Evolutionary conservation across 306 rosid genomes (phyloP).

Genomic region (Quercus alba): DNA sequence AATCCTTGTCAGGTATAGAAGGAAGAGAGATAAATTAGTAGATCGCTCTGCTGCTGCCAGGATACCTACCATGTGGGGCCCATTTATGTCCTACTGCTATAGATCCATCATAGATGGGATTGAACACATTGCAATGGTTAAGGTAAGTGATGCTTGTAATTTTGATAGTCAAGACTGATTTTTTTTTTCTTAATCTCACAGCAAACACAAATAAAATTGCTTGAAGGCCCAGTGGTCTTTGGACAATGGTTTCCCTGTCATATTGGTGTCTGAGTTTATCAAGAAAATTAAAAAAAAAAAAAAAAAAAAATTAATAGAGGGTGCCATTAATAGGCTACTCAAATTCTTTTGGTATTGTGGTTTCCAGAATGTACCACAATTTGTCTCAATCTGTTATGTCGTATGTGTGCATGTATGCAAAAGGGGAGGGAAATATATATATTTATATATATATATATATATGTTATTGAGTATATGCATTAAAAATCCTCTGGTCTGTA

Average conservation of each 20-base stretch:
- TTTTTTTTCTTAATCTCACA: neutral
- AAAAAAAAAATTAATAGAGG: neutral
- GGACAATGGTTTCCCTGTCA: neutral
- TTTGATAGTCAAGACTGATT: neutral
- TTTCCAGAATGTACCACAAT: neutral
- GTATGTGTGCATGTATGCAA: too few species aligned
- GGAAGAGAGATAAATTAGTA: slow-evolving; percentile 79
- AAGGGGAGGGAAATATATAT: too few species aligned
- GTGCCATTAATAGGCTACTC: neutral
- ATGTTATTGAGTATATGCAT: neutral
- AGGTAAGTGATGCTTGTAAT: slow-evolving; percentile 47
- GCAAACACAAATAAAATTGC: neutral
- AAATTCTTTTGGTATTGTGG: neutral
- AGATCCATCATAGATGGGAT: slow-evolving; percentile 78
- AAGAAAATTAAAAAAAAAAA: neutral
- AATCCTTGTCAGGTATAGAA: slow-evolving; percentile 66
- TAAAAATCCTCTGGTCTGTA: neutral
- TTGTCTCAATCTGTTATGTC: neutral
- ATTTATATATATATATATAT: neutral
- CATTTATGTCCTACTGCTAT: slow-evolving; percentile 77
- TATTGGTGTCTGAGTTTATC: neutral
- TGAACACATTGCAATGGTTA: slow-evolving; percentile 98
- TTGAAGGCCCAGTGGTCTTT: neutral
- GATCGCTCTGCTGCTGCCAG: slow-evolving; percentile 63
- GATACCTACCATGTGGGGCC: slow-evolving; percentile 98